Evolutionary conservation across 2,329 filamentous ascomycete genomes (phyloP), one percentile per base, ranked within the genome.

Genomic region (Curvularia verruculosa): DNA sequence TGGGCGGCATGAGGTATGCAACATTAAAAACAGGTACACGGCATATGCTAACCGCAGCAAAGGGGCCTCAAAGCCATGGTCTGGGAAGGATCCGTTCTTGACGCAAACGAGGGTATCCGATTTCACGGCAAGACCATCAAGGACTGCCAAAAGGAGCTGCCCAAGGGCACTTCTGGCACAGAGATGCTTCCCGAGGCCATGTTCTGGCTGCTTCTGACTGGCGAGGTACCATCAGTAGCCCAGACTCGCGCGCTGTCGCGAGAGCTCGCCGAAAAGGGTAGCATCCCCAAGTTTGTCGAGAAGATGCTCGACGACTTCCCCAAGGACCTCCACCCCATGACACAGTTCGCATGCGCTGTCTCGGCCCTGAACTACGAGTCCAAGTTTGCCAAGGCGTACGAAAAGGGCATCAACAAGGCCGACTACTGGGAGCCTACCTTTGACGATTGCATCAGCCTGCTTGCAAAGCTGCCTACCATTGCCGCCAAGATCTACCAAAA

Each of bases 361-460:
- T 94, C 92, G 18, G 91, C 95, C n/a, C 85, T 99, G 60, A 97
- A 96, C 81, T 91, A 96, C 77, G 92, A 92, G 68, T 96, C 92
- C 70, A 87, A 89, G 73, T 99, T 99, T 68, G 95, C 94, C 63
- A 93, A 92, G 79, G 90, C 90, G 19, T 99, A 99, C 78, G 94
- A 93, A 78, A 81, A 89, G 68, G 95, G 95, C 34, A 81, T 98
- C 65, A 90, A 88, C 84, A 99, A 98, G 84, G 91, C 92, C 51
- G 92, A 97, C 69, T 98, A 98, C 86, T 99, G 95, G 95, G 95
- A 98, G 81, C 92, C 94, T 13, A 96, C 92, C 43, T 98, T 96
- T 74, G 94, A 98, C 75, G 95, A 99, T 82, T 88, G 86, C 77
- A 96, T 99, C 77, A 91, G 89, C 46, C 85, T 99, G 61, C 85